phyloP scores from a whole-genome alignment of 805 yeast species.

The Tetrapisispora taiwanensis region DNA sequence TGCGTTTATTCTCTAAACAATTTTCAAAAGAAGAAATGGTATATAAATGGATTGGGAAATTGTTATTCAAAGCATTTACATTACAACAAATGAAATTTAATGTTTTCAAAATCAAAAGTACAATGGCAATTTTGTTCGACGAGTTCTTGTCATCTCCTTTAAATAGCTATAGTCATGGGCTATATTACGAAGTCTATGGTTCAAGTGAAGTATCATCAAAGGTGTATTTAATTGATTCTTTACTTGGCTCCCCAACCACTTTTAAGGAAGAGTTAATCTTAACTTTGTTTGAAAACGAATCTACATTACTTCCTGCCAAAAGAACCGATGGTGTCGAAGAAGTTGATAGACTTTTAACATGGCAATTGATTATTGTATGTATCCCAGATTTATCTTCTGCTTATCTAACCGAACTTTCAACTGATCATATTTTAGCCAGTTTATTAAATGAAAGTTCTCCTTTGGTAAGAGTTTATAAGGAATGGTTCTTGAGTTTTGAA shows the following conservation, averaged over 20 bases:
- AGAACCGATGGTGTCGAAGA: slow-evolving; percentile 65
- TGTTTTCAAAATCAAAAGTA: slow-evolving; percentile 48
- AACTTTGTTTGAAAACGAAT: slow-evolving; percentile 27
- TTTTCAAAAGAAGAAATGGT: slow-evolving; percentile 30
- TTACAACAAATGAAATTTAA: slow-evolving; percentile 47
- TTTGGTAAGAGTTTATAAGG: slow-evolving; percentile 59
- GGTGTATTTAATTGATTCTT: slow-evolving; percentile 39
- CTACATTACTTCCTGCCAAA: slow-evolving; percentile 40
- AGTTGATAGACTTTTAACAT: slow-evolving; percentile 46
- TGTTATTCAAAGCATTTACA: slow-evolving; percentile 38
- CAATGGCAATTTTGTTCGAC: slow-evolving; percentile 47
- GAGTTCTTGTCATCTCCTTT: slow-evolving; percentile 25
- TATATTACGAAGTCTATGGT: slow-evolving; percentile 47
- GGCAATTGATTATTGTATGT: slow-evolving; percentile 42
- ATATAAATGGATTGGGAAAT: slow-evolving; percentile 39
- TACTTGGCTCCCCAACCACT: slow-evolving; percentile 27
- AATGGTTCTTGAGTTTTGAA: slow-evolving; percentile 33
- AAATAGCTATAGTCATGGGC: slow-evolving; percentile 18
- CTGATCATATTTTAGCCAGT: neutral
- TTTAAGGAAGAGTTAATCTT: slow-evolving; percentile 20
- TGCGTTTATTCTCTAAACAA: slow-evolving; percentile 21
- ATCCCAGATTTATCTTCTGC: slow-evolving; percentile 19
- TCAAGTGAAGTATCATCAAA: slow-evolving; percentile 45
- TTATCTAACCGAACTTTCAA: neutral
- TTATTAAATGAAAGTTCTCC: slow-evolving; percentile 61